Evolutionary conservation across 1,139 yeast species (phyloP), one percentile per base, ranked within the genome.

Genomic region (Taphrina confusa): DNA sequence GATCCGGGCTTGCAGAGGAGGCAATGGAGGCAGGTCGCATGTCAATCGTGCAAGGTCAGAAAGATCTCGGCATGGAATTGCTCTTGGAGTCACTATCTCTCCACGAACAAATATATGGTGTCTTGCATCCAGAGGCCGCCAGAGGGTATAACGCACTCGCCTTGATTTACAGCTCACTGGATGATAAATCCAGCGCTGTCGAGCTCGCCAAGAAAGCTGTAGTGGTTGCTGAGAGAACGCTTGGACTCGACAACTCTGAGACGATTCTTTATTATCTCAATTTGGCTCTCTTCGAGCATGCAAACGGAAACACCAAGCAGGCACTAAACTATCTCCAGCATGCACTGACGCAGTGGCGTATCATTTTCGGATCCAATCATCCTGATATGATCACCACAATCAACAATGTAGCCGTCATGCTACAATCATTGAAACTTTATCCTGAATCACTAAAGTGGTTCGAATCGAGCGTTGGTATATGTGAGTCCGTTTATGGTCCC

Each of bases 21-120:
- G 81, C 91, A 39, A 82, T 87, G 75, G 89, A 85, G 61, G 73
- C 76, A n/a, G 78, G 77, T 12, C 68, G 75, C 28, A 57, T 64
- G 34, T 66, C 73, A 18, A 64, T 74, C 46, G 46, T 61, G 18
- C 67, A 67, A 23, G 74, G 71, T 14, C 74, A 74, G 23, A 65
- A 66, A 45, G 73, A 72, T 3, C 65, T 68, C 16, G 76, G 75
- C 12, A 55, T 70, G 47, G 70, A 72, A 51, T 78, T 88, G 58
- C 75, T 90, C 66, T 75, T 78, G 37, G 96, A 91, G 71, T 79
- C 94, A 47, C 75, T 88, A 52, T 75, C 85, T 3, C 78, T 89
- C 61, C 82, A 83, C 66, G 96, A 91, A 71, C 96, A 90, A 70
- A 82, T 88, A 31, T 87, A 87, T 68, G 97, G 97, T 22, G 73